These are phyloP conservation scores for Penicillium coprophilum DNA, from an alignment of 495 filamentous ascomycete species.

Conservation along the genomic window DNA sequence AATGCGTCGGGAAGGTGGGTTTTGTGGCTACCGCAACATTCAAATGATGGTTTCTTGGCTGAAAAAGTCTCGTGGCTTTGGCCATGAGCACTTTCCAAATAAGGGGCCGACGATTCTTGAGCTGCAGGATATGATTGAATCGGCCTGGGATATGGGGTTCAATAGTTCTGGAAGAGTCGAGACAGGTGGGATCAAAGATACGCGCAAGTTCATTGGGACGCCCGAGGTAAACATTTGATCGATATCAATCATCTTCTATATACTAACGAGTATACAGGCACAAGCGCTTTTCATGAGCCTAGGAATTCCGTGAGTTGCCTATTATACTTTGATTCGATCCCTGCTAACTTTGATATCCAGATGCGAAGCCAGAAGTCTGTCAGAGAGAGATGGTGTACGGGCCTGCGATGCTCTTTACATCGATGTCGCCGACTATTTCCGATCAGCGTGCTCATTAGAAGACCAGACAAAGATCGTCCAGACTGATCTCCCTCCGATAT, in stretches of 20 bases:
- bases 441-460: constrained; percentile 41
- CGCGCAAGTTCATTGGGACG: constrained; percentile 94
- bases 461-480: constrained; percentile 53
- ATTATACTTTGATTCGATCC: neutral
- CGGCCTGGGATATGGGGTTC: constrained; percentile 86
- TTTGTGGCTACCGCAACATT: constrained; percentile 98
- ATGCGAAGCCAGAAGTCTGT: constrained; percentile 54
- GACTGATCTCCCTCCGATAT: constrained; percentile 78
- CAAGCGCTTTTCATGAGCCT: constrained; percentile 74
- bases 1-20: constrained; percentile 76
- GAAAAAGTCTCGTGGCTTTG: constrained; percentile 53
- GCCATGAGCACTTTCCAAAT: constrained; percentile 57
- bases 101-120: constrained; percentile 75
- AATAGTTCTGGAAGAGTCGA: constrained; percentile 70
- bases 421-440: constrained; percentile 74
- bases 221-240: constrained; percentile 62
- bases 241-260: neutral
- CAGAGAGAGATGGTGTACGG: constrained; percentile 34
- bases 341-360: constrained; percentile 25
- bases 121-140: constrained; percentile 86
- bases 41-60: constrained; percentile 90
- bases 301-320: constrained; percentile 59
- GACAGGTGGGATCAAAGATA: constrained; percentile 84
- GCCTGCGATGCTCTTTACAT: constrained; percentile 61
- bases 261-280: constrained; percentile 52